Percentiles rank a stretch among this genome's conserved stretches.
Conservation (phyloP, 352 stramenopile genomes). For the Globisporangium abappressorium region DNA sequence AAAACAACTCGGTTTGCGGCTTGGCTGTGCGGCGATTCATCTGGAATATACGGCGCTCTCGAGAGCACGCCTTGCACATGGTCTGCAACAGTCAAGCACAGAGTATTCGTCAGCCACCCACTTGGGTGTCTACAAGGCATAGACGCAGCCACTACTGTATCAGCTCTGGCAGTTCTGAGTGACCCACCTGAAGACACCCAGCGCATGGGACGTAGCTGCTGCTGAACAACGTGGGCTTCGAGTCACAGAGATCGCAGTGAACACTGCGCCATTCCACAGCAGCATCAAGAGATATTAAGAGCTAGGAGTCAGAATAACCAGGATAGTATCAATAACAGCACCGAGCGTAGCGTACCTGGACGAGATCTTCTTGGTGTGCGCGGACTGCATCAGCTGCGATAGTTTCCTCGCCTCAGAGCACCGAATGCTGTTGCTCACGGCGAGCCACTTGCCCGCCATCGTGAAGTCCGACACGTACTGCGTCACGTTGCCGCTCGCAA, state of each 20-base stretch:
- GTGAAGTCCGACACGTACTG: slow-evolving; percentile 32
- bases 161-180: background rate
- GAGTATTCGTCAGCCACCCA: background rate
- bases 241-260: background rate
- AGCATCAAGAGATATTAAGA: background rate
- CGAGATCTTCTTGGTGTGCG: slow-evolving; percentile 9
- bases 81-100: background rate
- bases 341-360: slow-evolving; percentile 16
- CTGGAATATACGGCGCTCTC: background rate
- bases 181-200: background rate
- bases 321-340: background rate
- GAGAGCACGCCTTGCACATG: background rate
- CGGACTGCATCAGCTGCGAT: background rate
- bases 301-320: background rate
- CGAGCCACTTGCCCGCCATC: slow-evolving; percentile 33
- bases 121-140: slow-evolving; percentile 14
- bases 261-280: background rate
- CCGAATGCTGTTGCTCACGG: slow-evolving; percentile 17
- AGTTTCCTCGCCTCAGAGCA: slow-evolving; percentile 7
- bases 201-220: background rate
- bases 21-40: slow-evolving; percentile 2
- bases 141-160: too few species aligned
- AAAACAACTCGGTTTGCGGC: slow-evolving; percentile 5
- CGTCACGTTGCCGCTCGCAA: slow-evolving; percentile 25
- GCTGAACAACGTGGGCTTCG: background rate